phyloP scores from a whole-genome alignment of 257 asterid species.

The Thymus quinquecostatus region DNA sequence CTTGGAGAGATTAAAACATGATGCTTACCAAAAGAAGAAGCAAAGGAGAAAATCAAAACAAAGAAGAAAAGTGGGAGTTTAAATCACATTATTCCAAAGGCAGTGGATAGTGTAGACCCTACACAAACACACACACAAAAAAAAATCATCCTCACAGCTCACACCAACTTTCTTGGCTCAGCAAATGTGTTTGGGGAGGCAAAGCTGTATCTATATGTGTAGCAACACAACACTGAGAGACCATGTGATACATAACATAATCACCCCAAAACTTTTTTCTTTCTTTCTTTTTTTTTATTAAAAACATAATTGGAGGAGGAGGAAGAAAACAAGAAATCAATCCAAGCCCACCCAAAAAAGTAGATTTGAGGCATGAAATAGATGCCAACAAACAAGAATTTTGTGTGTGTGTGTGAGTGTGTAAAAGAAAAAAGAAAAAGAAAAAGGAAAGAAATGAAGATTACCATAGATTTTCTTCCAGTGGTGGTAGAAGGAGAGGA shows the following conservation, averaged over 20 bases:
- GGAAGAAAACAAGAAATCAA: background rate
- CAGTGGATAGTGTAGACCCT: slow-evolving; percentile 73
- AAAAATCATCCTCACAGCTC: slow-evolving; percentile 42
- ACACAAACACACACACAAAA: slow-evolving; percentile 32
- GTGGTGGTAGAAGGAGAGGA: slow-evolving; percentile 85
- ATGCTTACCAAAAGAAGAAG: slow-evolving; percentile 45
- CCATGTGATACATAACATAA: background rate
- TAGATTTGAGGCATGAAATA: background rate
- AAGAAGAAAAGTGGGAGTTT: background rate
- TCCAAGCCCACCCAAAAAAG: background rate
- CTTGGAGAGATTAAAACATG: slow-evolving; percentile 5
- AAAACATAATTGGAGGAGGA: background rate
- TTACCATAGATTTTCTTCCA: slow-evolving; percentile 91
- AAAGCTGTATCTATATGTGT: slow-evolving; percentile 11
- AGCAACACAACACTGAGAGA: slow-evolving; percentile 24
- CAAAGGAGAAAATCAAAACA: slow-evolving; percentile 2
- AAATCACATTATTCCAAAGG: slow-evolving; percentile 49
- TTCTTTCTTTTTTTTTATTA: too few species aligned
- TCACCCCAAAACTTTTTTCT: background rate
- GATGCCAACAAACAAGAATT: background rate
- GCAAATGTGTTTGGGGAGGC: slow-evolving; percentile 13
- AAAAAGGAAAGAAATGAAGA: background rate
- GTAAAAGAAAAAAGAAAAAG: too few species aligned
- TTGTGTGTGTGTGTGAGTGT: too few species aligned
- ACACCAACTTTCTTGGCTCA: slow-evolving; percentile 47